Conservation (phyloP, 805 yeast species). For the Saturnispora bothae region DNA sequence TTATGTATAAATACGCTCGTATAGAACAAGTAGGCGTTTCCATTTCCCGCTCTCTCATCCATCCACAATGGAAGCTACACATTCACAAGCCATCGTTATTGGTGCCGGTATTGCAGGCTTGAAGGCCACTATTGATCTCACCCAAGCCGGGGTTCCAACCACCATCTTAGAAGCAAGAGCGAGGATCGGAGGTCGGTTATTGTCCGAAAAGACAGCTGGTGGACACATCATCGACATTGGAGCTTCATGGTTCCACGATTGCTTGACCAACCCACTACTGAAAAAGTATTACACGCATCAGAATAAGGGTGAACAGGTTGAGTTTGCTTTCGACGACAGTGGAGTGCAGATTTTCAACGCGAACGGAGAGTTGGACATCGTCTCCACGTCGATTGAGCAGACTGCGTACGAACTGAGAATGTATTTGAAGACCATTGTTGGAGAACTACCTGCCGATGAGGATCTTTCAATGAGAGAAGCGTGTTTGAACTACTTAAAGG, state of each 20-base stretch:
- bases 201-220: slow-evolving; percentile 29
- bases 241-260: slow-evolving; percentile 88
- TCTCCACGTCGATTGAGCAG: slow-evolving; percentile 36
- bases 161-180: slow-evolving; percentile 40
- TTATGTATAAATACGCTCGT: not conserved
- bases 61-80: slow-evolving; percentile 30
- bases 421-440: slow-evolving; percentile 16
- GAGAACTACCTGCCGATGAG: slow-evolving; percentile 23
- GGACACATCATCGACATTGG: slow-evolving; percentile 54
- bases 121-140: slow-evolving; percentile 36
- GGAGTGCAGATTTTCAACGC: slow-evolving; percentile 14
- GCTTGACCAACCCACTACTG: slow-evolving; percentile 53
- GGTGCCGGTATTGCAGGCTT: slow-evolving; percentile 50
- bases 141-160: slow-evolving; percentile 28
- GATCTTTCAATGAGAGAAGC: slow-evolving; percentile 50
- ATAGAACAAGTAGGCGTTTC: too few species aligned
- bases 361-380: slow-evolving; percentile 31
- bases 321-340: slow-evolving; percentile 26
- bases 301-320: slow-evolving; percentile 17
- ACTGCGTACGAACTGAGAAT: slow-evolving; percentile 23
- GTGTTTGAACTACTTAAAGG: slow-evolving; percentile 35
- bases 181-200: slow-evolving; percentile 59
- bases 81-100: slow-evolving; percentile 31
- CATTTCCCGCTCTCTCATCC: too few species aligned
- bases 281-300: slow-evolving; percentile 29